A percentile compares a stretch with the other conserved stretches of the same genome.
phyloP scores from a whole-genome alignment of 2,329 filamentous ascomycete species.

The Clonostachys sp. region DNA sequence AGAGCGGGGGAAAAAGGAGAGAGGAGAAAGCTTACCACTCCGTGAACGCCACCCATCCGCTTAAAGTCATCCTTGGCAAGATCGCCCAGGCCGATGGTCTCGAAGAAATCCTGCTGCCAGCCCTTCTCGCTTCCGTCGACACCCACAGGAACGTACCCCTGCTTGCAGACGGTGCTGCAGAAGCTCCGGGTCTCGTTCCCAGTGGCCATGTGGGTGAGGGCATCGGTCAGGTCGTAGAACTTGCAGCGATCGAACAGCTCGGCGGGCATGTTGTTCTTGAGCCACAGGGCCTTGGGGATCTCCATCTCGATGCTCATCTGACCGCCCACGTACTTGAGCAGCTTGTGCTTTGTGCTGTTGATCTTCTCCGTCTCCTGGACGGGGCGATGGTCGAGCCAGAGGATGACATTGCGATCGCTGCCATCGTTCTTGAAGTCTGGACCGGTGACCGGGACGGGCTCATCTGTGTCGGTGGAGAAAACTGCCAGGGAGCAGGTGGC shows the following conservation, averaged over 20 bases:
- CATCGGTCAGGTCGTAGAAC: slow-evolving; percentile 93
- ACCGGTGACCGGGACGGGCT: slow-evolving; percentile 85
- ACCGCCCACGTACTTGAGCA: slow-evolving; percentile 93
- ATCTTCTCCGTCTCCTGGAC: slow-evolving; percentile 88
- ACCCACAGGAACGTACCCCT: slow-evolving; percentile 93
- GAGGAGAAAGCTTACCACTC: slow-evolving; percentile 71
- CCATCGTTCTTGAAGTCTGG: slow-evolving; percentile 73
- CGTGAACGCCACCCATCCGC: slow-evolving; percentile 89
- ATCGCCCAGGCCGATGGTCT: slow-evolving; percentile 80
- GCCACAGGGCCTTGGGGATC: slow-evolving; percentile 95
- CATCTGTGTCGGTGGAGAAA: slow-evolving; percentile 83
- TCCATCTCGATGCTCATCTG: slow-evolving; percentile 99
- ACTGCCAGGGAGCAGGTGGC: slow-evolving; percentile 97
- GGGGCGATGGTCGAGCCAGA: slow-evolving; percentile 96
- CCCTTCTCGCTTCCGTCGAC: slow-evolving; percentile 96
- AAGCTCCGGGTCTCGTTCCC: slow-evolving; percentile 89
- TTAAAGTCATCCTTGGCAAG: slow-evolving; percentile 83
- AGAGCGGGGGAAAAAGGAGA: slow-evolving; percentile 10
- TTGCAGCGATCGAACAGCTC: slow-evolving; percentile 90
- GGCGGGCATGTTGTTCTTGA: slow-evolving; percentile 96
- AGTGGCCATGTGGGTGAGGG: slow-evolving; percentile 89
- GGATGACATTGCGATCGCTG: slow-evolving; percentile 88
- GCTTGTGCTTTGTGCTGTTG: slow-evolving; percentile 86
- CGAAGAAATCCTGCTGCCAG: slow-evolving; percentile 94
- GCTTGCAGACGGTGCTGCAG: slow-evolving; percentile 95